Evolutionary conservation across 2,329 filamentous ascomycete species (phyloP).

Genomic region (Trichoderma koningiopsis): DNA sequence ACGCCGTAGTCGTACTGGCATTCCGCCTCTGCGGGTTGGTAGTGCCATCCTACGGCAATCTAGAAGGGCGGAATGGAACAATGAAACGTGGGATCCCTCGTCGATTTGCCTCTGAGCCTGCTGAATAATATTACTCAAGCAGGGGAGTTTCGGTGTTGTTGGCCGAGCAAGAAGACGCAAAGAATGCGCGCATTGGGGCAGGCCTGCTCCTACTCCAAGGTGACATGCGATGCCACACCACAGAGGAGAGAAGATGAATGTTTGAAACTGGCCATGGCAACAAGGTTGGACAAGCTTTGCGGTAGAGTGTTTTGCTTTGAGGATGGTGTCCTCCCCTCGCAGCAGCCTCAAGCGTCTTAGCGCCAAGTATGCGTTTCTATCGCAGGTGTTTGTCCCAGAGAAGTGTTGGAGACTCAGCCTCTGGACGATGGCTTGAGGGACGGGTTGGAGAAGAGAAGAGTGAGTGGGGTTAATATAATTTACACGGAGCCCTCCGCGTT

Average conservation of each 20-base stretch:
- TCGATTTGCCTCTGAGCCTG: neutral
- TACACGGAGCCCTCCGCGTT: neutral
- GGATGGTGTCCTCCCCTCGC: neutral
- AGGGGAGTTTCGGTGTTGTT: neutral
- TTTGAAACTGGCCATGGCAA: neutral
- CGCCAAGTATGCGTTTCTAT: neutral
- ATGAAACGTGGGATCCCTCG: constrained; percentile 19
- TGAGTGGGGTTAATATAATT: neutral
- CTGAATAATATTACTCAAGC: neutral
- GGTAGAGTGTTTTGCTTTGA: neutral
- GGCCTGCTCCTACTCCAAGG: neutral
- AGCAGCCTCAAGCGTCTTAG: neutral
- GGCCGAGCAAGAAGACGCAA: neutral
- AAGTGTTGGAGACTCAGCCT: neutral
- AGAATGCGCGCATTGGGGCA: neutral
- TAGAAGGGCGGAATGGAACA: constrained; percentile 14
- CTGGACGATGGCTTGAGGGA: neutral
- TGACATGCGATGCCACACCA: neutral
- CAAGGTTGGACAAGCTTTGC: neutral
- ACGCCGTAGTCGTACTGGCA: neutral
- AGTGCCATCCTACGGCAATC: neutral
- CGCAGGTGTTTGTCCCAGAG: neutral
- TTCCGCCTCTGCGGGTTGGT: neutral
- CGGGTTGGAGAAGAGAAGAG: neutral
- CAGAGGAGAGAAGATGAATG: neutral